Conservation (phyloP, 352 stramenopile genomes). For the Globisporangium radiosum region DNA sequence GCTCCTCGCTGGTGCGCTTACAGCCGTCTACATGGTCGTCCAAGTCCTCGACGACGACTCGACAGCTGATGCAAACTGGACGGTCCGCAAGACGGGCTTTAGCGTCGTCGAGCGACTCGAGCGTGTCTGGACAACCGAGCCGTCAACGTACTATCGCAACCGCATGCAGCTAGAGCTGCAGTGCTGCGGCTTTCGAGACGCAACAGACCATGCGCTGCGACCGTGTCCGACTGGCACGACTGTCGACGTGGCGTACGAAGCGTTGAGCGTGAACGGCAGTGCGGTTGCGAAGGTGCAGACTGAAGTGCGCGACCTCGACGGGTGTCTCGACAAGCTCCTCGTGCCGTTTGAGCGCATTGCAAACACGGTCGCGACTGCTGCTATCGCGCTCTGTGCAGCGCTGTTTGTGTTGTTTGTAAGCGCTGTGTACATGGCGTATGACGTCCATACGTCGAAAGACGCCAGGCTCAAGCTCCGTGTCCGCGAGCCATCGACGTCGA, state of each 20-base stretch:
- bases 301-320: conserved; percentile 37
- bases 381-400: conserved; percentile 22
- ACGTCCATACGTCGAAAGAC: conserved; percentile 60
- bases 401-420: conserved; percentile 33
- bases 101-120: conserved; percentile 46
- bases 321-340: conserved; percentile 54
- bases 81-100: conserved; percentile 61
- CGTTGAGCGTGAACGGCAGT: conserved; percentile 47
- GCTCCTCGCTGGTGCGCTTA: conserved; percentile 27
- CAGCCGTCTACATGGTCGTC: conserved; percentile 57
- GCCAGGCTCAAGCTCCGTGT: conserved; percentile 64
- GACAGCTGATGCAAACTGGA: conserved; percentile 54
- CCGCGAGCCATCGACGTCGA: background rate
- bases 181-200: conserved; percentile 59
- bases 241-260: conserved; percentile 52
- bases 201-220: conserved; percentile 31
- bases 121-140: conserved; percentile 35
- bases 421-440: conserved; percentile 49
- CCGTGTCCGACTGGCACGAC: conserved; percentile 45
- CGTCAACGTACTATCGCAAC: conserved; percentile 33
- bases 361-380: conserved; percentile 34
- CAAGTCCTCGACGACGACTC: conserved; percentile 33
- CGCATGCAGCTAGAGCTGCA: conserved; percentile 55
- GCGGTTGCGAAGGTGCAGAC: conserved; percentile 36
- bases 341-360: conserved; percentile 36